Base-by-base conservation (phyloP, 2,329 filamentous ascomycete species). In the Trichoderma harzianum region DNA sequence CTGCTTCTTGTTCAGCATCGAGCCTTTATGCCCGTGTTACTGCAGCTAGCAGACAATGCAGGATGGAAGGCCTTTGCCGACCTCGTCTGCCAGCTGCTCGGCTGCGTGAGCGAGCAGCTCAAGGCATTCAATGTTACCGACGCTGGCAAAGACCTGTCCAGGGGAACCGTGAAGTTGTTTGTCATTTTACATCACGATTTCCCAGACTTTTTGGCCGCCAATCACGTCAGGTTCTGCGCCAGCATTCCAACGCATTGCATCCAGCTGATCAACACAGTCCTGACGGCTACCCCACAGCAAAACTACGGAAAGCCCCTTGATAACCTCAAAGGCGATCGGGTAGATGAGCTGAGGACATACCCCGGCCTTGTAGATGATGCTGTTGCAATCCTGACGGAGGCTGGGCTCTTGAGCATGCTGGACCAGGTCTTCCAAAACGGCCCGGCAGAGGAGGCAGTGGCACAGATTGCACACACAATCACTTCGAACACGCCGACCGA, bases 151-250 rank as follows among this genome's bases (percentile, higher is more conserved):
- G 93, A 95, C 69, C 89, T 97, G 73, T 98, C 97, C 80, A 91
- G 93, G 73, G 94, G 92, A 10, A 89, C 93, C 1, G 84, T 97
- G 62, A 94, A 97, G 78, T 88, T 98, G 72, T 84, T 98, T 69
- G 84, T 97, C 39, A 88, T 97, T 67, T 84, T 99, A 68, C 93
- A 97, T 76, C 96, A 98, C 78, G 96, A 99, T 80, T 98, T 94
- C 81, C 93, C 95, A 0, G 94, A 98, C 71, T 99, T 97, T 81
- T 84, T 99, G 55, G 92, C 93, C 7, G 93, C 95, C 76, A 94
- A 97, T 80, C 93, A 97, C 78, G 90, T 93, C 75, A 89, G 90
- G 75, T 89, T 99, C 67, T 94, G 92, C 83, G 91, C 92, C 76
- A 90, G 89, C 77, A 92, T 98, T 72, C 93, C 95, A 1, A 89